phyloP scores from a whole-genome alignment of 2,329 filamentous ascomycete species.

The Elsinoe australis region DNA sequence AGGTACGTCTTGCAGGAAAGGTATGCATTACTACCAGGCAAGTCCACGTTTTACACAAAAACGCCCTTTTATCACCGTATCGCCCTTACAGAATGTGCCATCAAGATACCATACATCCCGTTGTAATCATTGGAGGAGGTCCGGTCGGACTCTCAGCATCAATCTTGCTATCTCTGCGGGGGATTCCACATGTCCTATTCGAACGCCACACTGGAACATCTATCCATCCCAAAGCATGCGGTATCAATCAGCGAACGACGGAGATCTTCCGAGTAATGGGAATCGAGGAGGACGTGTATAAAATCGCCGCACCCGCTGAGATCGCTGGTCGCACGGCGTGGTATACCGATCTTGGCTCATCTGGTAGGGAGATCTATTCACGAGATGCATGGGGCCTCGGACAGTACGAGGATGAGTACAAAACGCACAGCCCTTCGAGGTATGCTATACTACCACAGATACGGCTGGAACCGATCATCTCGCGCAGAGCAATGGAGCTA shows the following conservation, averaged over 20 bases:
- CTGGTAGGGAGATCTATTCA: constrained; percentile 25
- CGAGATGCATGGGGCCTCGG: constrained; percentile 28
- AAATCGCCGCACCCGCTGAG: constrained; percentile 20
- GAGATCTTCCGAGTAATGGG: constrained; percentile 27
- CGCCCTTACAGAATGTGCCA: not conserved
- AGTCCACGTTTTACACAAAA: too few relatives aligned
- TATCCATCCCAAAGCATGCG: constrained; percentile 29
- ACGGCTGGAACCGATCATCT: constrained; percentile 32
- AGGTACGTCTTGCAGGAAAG: too few relatives aligned
- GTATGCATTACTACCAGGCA: too few relatives aligned
- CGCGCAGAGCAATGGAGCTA: constrained; percentile 26
- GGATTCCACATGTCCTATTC: constrained; percentile 26
- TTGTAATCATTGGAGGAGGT: constrained; percentile 29
- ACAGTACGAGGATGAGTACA: constrained; percentile 23
- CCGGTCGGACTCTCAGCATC: constrained; percentile 27
- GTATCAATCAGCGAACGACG: constrained; percentile 26
- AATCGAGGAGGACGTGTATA: constrained; percentile 25
- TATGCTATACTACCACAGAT: constrained; percentile 33
- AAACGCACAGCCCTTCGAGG: constrained; percentile 23
- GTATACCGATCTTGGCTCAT: constrained; percentile 28
- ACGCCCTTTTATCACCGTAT: too few relatives aligned
- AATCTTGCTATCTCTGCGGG: constrained; percentile 26
- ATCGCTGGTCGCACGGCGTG: constrained; percentile 27
- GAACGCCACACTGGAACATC: constrained; percentile 28
- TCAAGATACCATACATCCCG: constrained; percentile 3